These are phyloP conservation scores for Ustilago bromivora DNA, from an alignment of 1,284 basidiomycete species.

Conservation along the genomic window DNA sequence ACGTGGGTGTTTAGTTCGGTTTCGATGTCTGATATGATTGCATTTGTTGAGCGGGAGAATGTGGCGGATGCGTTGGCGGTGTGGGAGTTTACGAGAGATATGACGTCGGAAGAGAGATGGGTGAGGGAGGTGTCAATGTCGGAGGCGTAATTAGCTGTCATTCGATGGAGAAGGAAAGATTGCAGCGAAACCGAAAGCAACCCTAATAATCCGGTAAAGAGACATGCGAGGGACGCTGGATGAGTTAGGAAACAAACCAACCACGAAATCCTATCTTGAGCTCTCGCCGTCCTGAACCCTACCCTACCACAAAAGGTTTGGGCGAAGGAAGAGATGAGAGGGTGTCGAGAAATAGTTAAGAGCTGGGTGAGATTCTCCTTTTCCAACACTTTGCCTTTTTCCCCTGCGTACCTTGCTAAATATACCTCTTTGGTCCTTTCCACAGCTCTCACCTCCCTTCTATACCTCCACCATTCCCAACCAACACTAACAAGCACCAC, in stretches of 20 bases:
- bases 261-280: slow-evolving; percentile 74
- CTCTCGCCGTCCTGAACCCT: slow-evolving; percentile 25
- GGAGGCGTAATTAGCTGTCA: slow-evolving; percentile 38
- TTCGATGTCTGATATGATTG: slow-evolving; percentile 78
- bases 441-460: slow-evolving; percentile 40
- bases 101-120: slow-evolving; percentile 77
- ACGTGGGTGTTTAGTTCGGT: slow-evolving; percentile 78
- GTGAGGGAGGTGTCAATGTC: slow-evolving; percentile 73
- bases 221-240: slow-evolving; percentile 85
- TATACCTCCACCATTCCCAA: slow-evolving; percentile 55
- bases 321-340: slow-evolving; percentile 41
- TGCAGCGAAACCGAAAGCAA: slow-evolving; percentile 89
- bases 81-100: slow-evolving; percentile 80
- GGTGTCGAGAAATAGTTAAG: slow-evolving; percentile 52
- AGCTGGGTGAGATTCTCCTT: slow-evolving; percentile 41
- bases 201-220: slow-evolving; percentile 89
- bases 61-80: slow-evolving; percentile 79
- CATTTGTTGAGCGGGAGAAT: slow-evolving; percentile 83
- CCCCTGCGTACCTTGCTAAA: slow-evolving; percentile 13
- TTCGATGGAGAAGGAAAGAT: slow-evolving; percentile 73
- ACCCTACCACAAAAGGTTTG: slow-evolving; percentile 30
- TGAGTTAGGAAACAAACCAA: slow-evolving; percentile 90
- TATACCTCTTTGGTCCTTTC: slow-evolving; percentile 44
- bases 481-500: slow-evolving; percentile 34
- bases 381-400: slow-evolving; percentile 15